Evolutionary conservation across 139 green algal genomes (phyloP), one percentile per base, ranked within the genome.

Genomic region (Yamagishiella unicocca): DNA sequence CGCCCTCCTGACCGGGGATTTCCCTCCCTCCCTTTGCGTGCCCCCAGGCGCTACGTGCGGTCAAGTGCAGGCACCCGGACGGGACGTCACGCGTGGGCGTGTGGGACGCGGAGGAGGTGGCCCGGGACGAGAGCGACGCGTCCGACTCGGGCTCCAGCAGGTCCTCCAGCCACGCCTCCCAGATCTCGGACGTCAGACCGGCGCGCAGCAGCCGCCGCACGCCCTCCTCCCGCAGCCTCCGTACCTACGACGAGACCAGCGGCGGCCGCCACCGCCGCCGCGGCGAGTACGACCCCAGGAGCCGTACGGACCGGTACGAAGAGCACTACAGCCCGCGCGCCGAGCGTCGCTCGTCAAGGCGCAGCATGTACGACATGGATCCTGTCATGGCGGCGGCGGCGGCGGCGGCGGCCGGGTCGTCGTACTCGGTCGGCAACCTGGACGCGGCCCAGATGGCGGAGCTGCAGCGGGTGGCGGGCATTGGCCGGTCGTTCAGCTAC

Each of bases 61-160:
- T 86, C 43, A 77, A 77, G 43, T 86, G 80, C 42, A n/a, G 64
- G 7, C 29, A 86, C 64, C 80, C 80, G 4, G 64, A 78, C 5
- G 80, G 80, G 42, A 78, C 62, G 43, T 37, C 80, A 5, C 62
- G 80, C 22, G 64, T 86, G 43, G 80, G 62, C 3, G 43, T 68
- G 43, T 86, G 80, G 80, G 43, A 66, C n/a, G 80, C 62, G 22
- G 43, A 67, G 42, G 80, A 86, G 80, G 42, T 86, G 24, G 80
- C 42, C 5, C 43, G 78, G 22, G 53, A 35, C 53, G 35, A 29
- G n/a, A 62, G 38, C 35, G 53, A 25, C 21, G 40, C 64, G 42
- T 77, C 80, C 43, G 1, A 31, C 42, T 78, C 76, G 2, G 38
- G 27, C 7, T 64, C 72, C 25, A 58, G 38, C 17, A 12, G 70